A percentile compares a stretch with the other conserved stretches of the same genome.
phyloP scores from a whole-genome alignment of 192 early-diverging fungal genomes.

The Mortierella antarctica region DNA sequence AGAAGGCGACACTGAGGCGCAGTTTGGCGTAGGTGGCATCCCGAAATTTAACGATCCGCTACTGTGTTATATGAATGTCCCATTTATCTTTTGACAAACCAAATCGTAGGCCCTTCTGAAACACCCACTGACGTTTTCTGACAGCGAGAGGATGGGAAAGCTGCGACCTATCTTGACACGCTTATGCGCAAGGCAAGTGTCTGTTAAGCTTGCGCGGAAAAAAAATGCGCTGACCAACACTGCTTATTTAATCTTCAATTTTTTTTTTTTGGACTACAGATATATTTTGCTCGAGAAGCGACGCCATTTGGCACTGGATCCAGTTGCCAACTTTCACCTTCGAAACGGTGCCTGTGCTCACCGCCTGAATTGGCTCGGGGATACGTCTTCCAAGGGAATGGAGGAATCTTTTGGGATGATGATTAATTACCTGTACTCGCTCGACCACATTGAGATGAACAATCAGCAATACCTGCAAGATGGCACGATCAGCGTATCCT shows the following conservation, averaged over 20 bases:
- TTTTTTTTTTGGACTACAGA: conserved; percentile 38
- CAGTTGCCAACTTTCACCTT: conserved; percentile 96
- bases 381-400: conserved; percentile 82
- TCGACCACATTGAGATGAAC: conserved; percentile 82
- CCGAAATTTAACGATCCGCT: too few species aligned
- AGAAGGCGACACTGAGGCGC: conserved; percentile 10
- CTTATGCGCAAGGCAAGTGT: conserved; percentile 65
- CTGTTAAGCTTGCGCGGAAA: conserved; percentile 67
- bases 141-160: conserved; percentile 14
- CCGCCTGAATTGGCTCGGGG: conserved; percentile 89
- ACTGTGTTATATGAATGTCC: neutral
- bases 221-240: conserved; percentile 15
- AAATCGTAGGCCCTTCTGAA: conserved; percentile 25
- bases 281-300: conserved; percentile 79
- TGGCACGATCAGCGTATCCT: conserved; percentile 68
- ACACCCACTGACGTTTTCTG: conserved; percentile 20
- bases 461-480: conserved; percentile 76
- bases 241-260: neutral
- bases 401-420: conserved; percentile 92
- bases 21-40: conserved; percentile 23
- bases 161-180: conserved; percentile 70
- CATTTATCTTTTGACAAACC: neutral
- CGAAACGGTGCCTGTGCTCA: conserved; percentile 94
- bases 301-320: conserved; percentile 77
- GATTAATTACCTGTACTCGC: conserved; percentile 92